Conservation (phyloP, 805 yeast species). For the Suhomyces canberraensis region DNA sequence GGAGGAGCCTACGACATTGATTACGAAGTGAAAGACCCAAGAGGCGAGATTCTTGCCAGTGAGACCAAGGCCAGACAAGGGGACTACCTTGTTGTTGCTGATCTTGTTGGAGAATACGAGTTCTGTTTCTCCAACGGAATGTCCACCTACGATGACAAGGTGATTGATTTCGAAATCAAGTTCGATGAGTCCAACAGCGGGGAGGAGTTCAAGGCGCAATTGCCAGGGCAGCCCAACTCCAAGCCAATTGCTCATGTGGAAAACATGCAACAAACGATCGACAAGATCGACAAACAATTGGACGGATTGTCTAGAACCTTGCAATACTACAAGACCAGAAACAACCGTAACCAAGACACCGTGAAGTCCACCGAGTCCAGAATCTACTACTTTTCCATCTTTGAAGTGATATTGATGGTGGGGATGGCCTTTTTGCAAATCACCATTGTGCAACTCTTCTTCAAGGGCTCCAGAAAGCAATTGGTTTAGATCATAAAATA, state of each 20-base stretch:
- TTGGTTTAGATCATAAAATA: conserved; percentile 44
- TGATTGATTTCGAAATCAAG: conserved; percentile 77
- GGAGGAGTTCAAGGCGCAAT: conserved; percentile 50
- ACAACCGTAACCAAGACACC: conserved; percentile 85
- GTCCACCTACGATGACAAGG: conserved; percentile 79
- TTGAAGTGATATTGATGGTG: conserved; percentile 70
- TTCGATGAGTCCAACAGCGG: conserved; percentile 35
- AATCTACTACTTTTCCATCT: conserved; percentile 70
- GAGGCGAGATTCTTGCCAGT: conserved; percentile 47
- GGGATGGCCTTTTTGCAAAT: conserved; percentile 72
- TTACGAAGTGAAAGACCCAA: conserved; percentile 60
- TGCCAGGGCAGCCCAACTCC: conserved; percentile 51
- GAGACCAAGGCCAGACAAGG: conserved; percentile 73
- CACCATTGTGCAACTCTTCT: conserved; percentile 63
- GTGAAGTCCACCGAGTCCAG: conserved; percentile 77
- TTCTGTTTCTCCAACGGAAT: conserved; percentile 82
- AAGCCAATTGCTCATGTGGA: conserved; percentile 52
- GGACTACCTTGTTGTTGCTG: conserved; percentile 70
- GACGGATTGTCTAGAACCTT: conserved; percentile 55
- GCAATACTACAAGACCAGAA: conserved; percentile 86
- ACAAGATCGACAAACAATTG: conserved; percentile 57
- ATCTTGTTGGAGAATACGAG: conserved; percentile 72
- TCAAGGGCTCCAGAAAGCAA: conserved; percentile 69
- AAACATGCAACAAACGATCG: conserved; percentile 52
- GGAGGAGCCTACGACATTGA: conserved; percentile 82